Conservation (phyloP, 1,284 basidiomycete genomes). For the Boletus semigastroideus region DNA sequence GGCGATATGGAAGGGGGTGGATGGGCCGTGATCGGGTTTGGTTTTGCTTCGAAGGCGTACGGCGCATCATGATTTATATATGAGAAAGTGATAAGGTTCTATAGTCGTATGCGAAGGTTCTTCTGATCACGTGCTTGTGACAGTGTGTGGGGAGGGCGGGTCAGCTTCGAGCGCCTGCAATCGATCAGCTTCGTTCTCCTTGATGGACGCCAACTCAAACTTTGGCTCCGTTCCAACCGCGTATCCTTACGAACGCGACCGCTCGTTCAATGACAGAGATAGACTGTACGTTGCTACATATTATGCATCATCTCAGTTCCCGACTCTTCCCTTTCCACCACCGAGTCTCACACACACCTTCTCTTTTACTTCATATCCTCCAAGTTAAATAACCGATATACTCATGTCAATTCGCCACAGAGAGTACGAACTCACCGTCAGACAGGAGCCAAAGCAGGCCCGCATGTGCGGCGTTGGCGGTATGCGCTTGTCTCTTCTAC, state of each 20-base stretch:
- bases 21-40: constrained; percentile 1
- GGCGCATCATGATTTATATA: too few species aligned
- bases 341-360: neutral
- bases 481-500: constrained; percentile 49
- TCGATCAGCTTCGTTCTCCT: constrained; percentile 15
- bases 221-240: constrained; percentile 25
- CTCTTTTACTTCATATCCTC: neutral
- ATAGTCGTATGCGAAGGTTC: too few species aligned
- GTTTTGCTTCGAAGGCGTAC: too few species aligned
- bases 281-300: constrained; percentile 26
- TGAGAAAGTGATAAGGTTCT: too few species aligned
- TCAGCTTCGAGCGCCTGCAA: constrained; percentile 1
- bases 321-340: constrained; percentile 1
- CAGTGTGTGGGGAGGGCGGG: constrained; percentile 15
- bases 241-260: constrained; percentile 33
- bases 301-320: neutral
- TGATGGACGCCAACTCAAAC: constrained; percentile 26
- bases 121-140: constrained; percentile 18
- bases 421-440: constrained; percentile 79
- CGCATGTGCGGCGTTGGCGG: constrained; percentile 93
- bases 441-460: constrained; percentile 89
- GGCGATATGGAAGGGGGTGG: constrained; percentile 35
- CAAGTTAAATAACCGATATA: constrained; percentile 15
- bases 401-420: constrained; percentile 39
- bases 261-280: constrained; percentile 27